phyloP scores from a whole-genome alignment of 495 filamentous ascomycete genomes.

The Peziza echinospora region DNA sequence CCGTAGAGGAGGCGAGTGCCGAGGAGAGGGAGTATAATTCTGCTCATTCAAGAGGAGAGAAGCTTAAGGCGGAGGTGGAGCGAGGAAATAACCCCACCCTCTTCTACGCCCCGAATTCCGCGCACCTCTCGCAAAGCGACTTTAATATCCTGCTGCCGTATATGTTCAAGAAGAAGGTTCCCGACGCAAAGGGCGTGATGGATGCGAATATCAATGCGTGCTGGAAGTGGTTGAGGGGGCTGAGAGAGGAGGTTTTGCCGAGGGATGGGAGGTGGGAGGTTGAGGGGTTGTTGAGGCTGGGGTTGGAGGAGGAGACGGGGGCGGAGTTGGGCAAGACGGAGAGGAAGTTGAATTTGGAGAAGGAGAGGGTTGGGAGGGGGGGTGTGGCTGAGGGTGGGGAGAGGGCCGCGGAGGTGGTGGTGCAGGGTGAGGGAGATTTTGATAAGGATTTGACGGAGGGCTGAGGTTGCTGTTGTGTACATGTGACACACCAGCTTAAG shows the following conservation, averaged over 20 bases:
- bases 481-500: no score
- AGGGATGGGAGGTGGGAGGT: background rate
- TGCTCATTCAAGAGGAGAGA: background rate
- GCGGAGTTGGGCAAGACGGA: background rate
- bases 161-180: slow-evolving; percentile 31
- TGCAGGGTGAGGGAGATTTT: background rate
- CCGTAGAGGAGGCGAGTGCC: no score
- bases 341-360: background rate
- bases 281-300: background rate
- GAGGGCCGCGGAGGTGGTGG: background rate
- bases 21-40: slow-evolving; percentile 1
- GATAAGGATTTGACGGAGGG: background rate
- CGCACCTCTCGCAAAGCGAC: slow-evolving; percentile 54
- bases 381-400: background rate
- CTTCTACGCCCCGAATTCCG: slow-evolving; percentile 39
- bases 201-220: slow-evolving; percentile 30
- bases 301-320: background rate
- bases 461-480: no score
- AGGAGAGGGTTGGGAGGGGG: background rate
- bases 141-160: slow-evolving; percentile 60
- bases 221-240: slow-evolving; percentile 15
- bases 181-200: slow-evolving; percentile 37
- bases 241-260: background rate
- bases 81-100: slow-evolving; percentile 26
- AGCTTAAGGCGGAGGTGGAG: slow-evolving; percentile 14